Base-by-base conservation (phyloP, 2,329 filamentous ascomycete genomes). In the Rhexocercosporidium sp. region DNA sequence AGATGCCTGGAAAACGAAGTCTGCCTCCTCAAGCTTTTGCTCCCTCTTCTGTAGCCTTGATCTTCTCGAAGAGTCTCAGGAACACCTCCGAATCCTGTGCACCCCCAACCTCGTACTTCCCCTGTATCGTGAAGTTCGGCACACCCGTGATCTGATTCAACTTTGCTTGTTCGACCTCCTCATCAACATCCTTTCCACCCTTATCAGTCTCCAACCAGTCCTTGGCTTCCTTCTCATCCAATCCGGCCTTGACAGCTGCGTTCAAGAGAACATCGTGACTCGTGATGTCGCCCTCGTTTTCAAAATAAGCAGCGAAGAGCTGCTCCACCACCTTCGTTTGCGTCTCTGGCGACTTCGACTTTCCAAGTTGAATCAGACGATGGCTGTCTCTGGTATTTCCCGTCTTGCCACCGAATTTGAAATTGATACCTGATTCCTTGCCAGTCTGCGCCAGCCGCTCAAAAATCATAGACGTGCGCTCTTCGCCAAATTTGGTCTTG, bases 371-470 rank as follows among this genome's bases (percentile, higher is more conserved):
- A 53, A 94, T 85, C 68, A 95, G 76, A 3, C 93, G 86, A 78
- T 97, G 93, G 65, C 90, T 91, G 73, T 96, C 91, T 22, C 92
- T 84, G 20, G 93, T 95, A 74, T 90, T 92, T 57, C 94, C 94
- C 6, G 88, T 88, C 70, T 84, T 87, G 64, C 92, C 91, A 14
- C 86, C 85, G 70, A 90, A 92, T 25, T 85, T 86, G 79, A 96
- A 96, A 59, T 86, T 79, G 75, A 97, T 92, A 0, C 92, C 92
- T 59, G 91, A 88, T 25, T 82, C 79, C 44, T 82, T 81, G 18
- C 92, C 92, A 25, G 90, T 78, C 37, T 82, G 76, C 0, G 80
- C 76, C 27, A 94, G 82, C 0, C 87, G 86, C 56, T 82, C 78
- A 64, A 85, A 82, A 66, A 93, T 87, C 70, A 85, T 83, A 0